Conservation (phyloP, 306 rosid species). For the Albizia julibrissin region DNA sequence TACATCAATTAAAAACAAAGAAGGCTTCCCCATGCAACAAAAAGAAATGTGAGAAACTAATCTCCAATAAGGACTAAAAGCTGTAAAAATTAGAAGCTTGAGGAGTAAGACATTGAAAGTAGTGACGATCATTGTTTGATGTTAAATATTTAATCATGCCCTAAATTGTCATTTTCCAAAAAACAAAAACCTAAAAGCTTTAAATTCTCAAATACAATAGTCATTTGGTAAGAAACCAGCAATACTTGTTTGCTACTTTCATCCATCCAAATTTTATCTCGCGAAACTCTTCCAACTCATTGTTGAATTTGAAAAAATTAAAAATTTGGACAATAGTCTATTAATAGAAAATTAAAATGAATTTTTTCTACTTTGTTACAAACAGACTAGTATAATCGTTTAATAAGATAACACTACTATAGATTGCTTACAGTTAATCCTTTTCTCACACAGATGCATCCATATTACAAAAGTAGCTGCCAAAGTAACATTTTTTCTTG, state of each 20-base stretch:
- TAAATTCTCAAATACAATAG: not conserved
- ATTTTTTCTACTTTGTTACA: not conserved
- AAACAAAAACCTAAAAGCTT: not conserved
- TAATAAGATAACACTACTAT: not conserved
- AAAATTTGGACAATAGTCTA: not conserved
- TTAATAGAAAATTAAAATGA: not conserved
- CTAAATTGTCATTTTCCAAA: not conserved
- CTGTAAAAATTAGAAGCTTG: not conserved
- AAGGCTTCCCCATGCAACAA: not conserved
- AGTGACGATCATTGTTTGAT: not conserved
- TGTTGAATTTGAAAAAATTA: not conserved
- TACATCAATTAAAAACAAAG: not conserved
- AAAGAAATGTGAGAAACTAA: not conserved
- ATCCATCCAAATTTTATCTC: not conserved
- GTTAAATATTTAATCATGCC: not conserved
- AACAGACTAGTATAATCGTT: too few relatives aligned
- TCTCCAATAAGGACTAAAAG: not conserved
- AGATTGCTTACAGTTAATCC: not conserved
- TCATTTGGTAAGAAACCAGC: not conserved
- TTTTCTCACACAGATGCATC: not conserved
- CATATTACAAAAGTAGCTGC: not conserved
- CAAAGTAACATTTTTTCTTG: too few relatives aligned
- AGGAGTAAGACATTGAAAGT: not conserved
- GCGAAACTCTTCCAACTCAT: not conserved
- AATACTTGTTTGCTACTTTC: not conserved